Conservation (phyloP, 2,329 filamentous ascomycete genomes). For the Sporothrix dimorphospora region DNA sequence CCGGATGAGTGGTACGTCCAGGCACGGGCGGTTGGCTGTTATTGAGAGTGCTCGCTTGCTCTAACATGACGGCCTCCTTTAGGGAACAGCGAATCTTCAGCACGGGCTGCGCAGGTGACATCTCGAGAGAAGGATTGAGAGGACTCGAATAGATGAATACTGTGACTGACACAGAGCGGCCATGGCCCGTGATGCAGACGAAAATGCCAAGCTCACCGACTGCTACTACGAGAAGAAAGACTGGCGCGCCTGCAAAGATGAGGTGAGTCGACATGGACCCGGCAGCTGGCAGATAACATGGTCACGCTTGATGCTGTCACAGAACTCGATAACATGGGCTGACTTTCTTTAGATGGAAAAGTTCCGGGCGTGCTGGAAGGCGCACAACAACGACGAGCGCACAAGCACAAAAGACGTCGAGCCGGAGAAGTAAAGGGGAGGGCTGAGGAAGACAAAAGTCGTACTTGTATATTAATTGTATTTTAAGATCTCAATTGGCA, state of each 20-base stretch:
- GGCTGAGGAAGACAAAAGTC: too few species aligned
- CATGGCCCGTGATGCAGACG: constrained; percentile 56
- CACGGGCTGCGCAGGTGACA: constrained; percentile 84
- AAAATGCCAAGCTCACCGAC: constrained; percentile 89
- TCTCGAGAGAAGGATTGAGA: constrained; percentile 28
- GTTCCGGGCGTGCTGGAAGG: constrained; percentile 91
- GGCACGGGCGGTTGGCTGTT: background rate
- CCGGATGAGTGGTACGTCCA: constrained; percentile 85
- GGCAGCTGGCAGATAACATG: background rate
- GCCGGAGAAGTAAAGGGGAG: constrained; percentile 23
- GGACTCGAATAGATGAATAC: background rate
- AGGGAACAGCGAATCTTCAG: constrained; percentile 99
- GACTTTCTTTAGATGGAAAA: constrained; percentile 71
- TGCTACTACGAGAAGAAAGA: constrained; percentile 97
- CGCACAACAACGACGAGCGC: constrained; percentile 80
- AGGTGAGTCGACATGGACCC: constrained; percentile 58
- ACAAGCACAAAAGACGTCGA: constrained; percentile 73
- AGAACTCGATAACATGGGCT: background rate
- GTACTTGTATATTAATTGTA: constrained; percentile 20
- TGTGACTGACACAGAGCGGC: background rate
- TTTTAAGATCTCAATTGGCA: background rate
- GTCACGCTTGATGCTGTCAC: too few species aligned
- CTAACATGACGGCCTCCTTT: constrained; percentile 17
- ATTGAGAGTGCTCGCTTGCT: background rate
- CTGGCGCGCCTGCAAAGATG: constrained; percentile 84